Conservation (phyloP, 1,284 basidiomycete species). For the Xerocomus minutiporus region DNA sequence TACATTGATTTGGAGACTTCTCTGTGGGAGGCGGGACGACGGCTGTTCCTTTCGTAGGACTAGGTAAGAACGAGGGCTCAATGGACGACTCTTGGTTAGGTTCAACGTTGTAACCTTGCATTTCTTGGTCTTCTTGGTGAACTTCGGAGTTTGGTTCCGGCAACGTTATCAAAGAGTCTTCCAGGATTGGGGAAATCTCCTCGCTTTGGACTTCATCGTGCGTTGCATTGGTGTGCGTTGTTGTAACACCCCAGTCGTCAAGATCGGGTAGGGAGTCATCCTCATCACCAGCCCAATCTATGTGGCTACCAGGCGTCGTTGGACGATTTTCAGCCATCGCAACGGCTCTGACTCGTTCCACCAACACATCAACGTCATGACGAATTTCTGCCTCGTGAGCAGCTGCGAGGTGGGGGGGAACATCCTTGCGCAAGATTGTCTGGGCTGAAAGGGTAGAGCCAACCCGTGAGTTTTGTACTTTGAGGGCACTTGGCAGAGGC, state of each 20-base stretch:
- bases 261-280: slow-evolving; percentile 77
- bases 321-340: slow-evolving; percentile 64
- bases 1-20: slow-evolving; percentile 7
- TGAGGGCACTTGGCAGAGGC: slow-evolving; percentile 19
- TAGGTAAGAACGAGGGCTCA: slow-evolving; percentile 10
- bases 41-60: slow-evolving; percentile 2
- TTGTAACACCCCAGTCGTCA: slow-evolving; percentile 72
- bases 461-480: slow-evolving; percentile 16
- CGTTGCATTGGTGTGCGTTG: slow-evolving; percentile 28
- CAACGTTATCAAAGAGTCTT: slow-evolving; percentile 60
- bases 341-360: slow-evolving; percentile 64
- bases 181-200: slow-evolving; percentile 64
- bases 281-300: slow-evolving; percentile 82
- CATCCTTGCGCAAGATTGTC: slow-evolving; percentile 44
- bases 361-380: slow-evolving; percentile 62
- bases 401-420: slow-evolving; percentile 55
- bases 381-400: slow-evolving; percentile 45
- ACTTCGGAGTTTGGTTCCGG: slow-evolving; percentile 42
- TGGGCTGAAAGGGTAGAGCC: slow-evolving; percentile 32
- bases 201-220: slow-evolving; percentile 28
- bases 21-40: neutral
- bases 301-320: slow-evolving; percentile 69
- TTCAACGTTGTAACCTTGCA: slow-evolving; percentile 19
- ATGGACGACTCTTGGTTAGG: slow-evolving; percentile 8
- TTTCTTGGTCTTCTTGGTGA: slow-evolving; percentile 18